Evolutionary conservation across 1,139 yeast species (phyloP).

Genomic region (Yamadazyma triangularis): DNA sequence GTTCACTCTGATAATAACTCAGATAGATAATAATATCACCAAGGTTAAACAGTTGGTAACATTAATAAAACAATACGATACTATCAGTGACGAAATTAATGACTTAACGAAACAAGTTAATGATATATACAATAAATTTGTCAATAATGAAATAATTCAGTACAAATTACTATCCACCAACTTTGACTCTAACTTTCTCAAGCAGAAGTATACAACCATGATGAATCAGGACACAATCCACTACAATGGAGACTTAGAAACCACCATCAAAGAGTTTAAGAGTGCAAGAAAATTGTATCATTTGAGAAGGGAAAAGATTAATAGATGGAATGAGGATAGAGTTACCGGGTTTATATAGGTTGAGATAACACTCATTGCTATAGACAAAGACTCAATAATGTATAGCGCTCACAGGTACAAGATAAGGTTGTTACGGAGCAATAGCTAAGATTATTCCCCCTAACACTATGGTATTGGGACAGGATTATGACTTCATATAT

Average conservation of each 20-base stretch:
- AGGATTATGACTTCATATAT: too few relatives aligned
- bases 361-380: too few relatives aligned
- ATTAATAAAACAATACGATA: conserved; percentile 24
- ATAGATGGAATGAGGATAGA: conserved; percentile 63
- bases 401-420: too few relatives aligned
- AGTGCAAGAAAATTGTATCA: conserved; percentile 47
- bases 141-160: conserved; percentile 34
- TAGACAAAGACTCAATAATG: too few relatives aligned
- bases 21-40: conserved; percentile 17
- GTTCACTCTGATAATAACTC: conserved; percentile 13
- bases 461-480: too few relatives aligned
- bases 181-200: conserved; percentile 31
- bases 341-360: conserved; percentile 45
- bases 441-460: too few relatives aligned
- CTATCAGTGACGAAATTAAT: conserved; percentile 20
- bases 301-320: conserved; percentile 52
- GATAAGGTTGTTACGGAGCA: too few relatives aligned
- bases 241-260: conserved; percentile 11
- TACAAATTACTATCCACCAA: conserved; percentile 37
- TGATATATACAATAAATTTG: conserved; percentile 27
- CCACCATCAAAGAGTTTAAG: conserved; percentile 43
- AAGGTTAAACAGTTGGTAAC: conserved; percentile 20
- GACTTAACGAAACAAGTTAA: conserved; percentile 23
- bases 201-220: conserved; percentile 23
- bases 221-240: conserved; percentile 15